phyloP scores from a whole-genome alignment of 1,284 basidiomycete species.

The Coniferiporia sulphurascens region DNA sequence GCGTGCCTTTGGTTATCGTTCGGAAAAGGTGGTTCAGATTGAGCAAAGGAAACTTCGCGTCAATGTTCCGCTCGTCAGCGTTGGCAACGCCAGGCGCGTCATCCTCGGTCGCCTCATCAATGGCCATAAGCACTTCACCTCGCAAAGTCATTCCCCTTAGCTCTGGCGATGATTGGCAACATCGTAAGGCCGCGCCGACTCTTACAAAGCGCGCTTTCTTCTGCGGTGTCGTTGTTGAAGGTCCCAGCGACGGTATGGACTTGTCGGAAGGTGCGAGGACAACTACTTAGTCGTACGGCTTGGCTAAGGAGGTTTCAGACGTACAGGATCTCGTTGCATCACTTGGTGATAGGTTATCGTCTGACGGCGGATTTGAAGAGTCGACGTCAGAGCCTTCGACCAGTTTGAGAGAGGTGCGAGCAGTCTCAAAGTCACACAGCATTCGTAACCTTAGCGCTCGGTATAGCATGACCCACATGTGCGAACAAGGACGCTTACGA shows the following conservation, averaged over 20 bases:
- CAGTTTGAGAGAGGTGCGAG: background rate
- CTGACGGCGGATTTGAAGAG: constrained; percentile 40
- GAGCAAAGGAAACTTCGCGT: background rate
- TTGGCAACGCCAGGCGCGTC: constrained; percentile 2
- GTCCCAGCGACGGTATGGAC: constrained; percentile 58
- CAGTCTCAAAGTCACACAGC: background rate
- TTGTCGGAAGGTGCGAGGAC: constrained; percentile 60
- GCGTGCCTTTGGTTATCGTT: background rate
- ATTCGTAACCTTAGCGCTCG: background rate
- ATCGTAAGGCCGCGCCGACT: constrained; percentile 32
- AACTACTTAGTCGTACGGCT: background rate
- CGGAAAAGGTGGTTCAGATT: background rate
- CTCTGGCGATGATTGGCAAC: constrained; percentile 51
- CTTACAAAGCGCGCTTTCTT: constrained; percentile 72
- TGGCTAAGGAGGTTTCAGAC: constrained; percentile 38
- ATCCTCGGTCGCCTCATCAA: constrained; percentile 20
- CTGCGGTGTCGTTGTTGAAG: constrained; percentile 78
- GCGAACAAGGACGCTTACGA: constrained; percentile 54
- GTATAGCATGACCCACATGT: constrained; percentile 38
- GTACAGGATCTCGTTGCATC: constrained; percentile 75
- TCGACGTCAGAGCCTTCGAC: background rate
- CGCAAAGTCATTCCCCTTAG: constrained; percentile 68
- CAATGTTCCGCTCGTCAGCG: constrained; percentile 5
- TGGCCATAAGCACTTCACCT: constrained; percentile 52
- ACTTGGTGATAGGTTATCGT: constrained; percentile 50